Conservation (phyloP, 768 basidiomycete species). For the Suillus alpinus region DNA sequence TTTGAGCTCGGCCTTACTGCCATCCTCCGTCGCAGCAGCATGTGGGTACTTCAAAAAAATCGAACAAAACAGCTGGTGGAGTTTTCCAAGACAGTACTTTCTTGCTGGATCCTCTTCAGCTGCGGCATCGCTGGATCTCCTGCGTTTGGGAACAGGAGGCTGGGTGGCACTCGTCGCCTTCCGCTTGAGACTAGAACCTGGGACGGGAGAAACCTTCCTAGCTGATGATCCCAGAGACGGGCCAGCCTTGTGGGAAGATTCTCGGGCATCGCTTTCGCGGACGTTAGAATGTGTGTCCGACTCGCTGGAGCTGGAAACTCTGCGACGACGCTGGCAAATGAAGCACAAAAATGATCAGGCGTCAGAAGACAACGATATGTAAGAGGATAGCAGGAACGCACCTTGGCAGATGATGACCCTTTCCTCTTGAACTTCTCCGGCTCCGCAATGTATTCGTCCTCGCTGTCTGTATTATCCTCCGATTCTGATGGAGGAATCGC, state of each 20-base stretch:
- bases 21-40: conserved; percentile 32
- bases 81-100: conserved; percentile 77
- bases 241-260: conserved; percentile 15
- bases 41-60: conserved; percentile 74
- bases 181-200: conserved; percentile 44
- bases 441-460: conserved; percentile 70
- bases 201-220: conserved; percentile 20
- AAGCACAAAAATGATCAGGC: conserved; percentile 5
- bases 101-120: conserved; percentile 67
- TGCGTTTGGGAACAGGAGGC: conserved; percentile 44
- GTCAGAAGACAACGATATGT: conserved; percentile 13
- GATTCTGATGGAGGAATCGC: conserved; percentile 42
- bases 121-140: conserved; percentile 41
- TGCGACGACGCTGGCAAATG: conserved; percentile 43
- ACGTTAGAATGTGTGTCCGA: conserved; percentile 39
- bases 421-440: conserved; percentile 30
- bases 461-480: conserved; percentile 51
- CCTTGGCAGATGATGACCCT: conserved; percentile 37
- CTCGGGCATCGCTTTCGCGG: conserved; percentile 9
- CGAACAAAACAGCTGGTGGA: conserved; percentile 67
- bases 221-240: conserved; percentile 17
- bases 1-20: conserved; percentile 40
- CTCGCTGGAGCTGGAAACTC: conserved; percentile 39
- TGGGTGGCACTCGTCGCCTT: conserved; percentile 42
- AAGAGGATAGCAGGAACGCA: conserved; percentile 30